Percentiles rank a stretch among this genome's conserved stretches.
phyloP scores from a whole-genome alignment of 2,329 filamentous ascomycete species.

The Fusarium lyarnte region DNA sequence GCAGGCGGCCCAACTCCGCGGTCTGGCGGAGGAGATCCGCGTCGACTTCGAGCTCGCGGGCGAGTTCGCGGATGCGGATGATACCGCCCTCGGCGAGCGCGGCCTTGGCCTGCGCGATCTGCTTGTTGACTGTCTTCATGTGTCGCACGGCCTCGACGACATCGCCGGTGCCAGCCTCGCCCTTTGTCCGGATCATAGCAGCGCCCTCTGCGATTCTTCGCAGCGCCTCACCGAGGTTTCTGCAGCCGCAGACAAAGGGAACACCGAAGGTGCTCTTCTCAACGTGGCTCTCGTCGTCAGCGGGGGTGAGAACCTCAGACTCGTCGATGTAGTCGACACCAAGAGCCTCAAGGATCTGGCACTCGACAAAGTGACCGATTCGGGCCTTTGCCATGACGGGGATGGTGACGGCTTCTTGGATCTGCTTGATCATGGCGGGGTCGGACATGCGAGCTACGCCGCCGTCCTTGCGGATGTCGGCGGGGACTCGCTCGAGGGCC shows the following conservation, averaged over 20 bases:
- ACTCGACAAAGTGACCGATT: conserved; percentile 98
- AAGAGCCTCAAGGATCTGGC: conserved; percentile 95
- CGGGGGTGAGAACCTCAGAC: conserved; percentile 95
- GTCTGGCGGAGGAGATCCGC: conserved; percentile 85
- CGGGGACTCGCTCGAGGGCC: conserved; percentile 96
- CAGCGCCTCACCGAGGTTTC: conserved; percentile 92
- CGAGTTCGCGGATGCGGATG: conserved; percentile 71
- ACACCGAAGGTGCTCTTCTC: conserved; percentile 84
- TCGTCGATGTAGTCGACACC: conserved; percentile 99
- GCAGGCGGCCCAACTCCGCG: conserved; percentile 85
- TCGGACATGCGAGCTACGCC: conserved; percentile 98
- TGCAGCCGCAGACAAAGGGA: conserved; percentile 96
- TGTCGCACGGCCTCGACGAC: conserved; percentile 96
- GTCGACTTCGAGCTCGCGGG: conserved; percentile 83
- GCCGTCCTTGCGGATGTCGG: conserved; percentile 91
- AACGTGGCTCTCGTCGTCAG: conserved; percentile 90
- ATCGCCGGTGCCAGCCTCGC: conserved; percentile 96
- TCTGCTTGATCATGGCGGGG: conserved; percentile 92
- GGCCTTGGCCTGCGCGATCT: conserved; percentile 83
- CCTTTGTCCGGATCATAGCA: conserved; percentile 99
- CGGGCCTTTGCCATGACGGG: conserved; percentile 99
- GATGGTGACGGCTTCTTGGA: conserved; percentile 94
- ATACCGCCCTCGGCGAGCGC: conserved; percentile 69
- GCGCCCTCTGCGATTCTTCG: conserved; percentile 91
- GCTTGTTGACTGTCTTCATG: conserved; percentile 87